These are phyloP conservation scores for Pilaira anomala DNA, from an alignment of 192 early-diverging fungal genomes.

Conservation along the genomic window DNA sequence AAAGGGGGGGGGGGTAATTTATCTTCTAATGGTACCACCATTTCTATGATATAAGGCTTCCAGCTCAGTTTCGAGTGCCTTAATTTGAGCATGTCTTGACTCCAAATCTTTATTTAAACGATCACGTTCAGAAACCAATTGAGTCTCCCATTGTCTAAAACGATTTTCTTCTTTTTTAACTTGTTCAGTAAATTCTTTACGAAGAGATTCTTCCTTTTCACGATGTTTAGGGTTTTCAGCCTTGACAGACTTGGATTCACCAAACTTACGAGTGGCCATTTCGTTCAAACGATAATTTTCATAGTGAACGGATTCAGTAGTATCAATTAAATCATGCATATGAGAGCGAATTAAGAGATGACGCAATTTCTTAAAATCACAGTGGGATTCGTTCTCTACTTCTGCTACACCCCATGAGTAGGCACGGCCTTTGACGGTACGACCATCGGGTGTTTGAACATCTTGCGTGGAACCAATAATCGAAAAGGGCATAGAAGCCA, in stretches of 20 bases:
- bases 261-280: slow-evolving; percentile 83
- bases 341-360: slow-evolving; percentile 86
- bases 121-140: slow-evolving; percentile 95
- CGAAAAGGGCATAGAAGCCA: slow-evolving; percentile 92
- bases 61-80: slow-evolving; percentile 87
- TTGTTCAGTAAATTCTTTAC: slow-evolving; percentile 97
- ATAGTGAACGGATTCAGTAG: slow-evolving; percentile 94
- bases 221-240: slow-evolving; percentile 92
- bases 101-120: slow-evolving; percentile 98
- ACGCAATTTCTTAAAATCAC: slow-evolving; percentile 91
- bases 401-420: slow-evolving; percentile 96
- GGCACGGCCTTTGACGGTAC: slow-evolving; percentile 80
- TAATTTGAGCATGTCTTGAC: slow-evolving; percentile 89
- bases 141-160: slow-evolving; percentile 98
- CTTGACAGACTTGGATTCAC: slow-evolving; percentile 58
- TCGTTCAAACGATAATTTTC: slow-evolving; percentile 85
- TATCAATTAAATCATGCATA: slow-evolving; percentile 92
- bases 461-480: slow-evolving; percentile 86
- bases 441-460: slow-evolving; percentile 80
- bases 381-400: slow-evolving; percentile 94
- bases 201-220: slow-evolving; percentile 94
- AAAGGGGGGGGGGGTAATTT: neutral
- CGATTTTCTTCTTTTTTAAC: slow-evolving; percentile 95
- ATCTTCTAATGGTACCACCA: slow-evolving; percentile 30
- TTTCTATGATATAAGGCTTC: slow-evolving; percentile 36